These are phyloP conservation scores for Rhizopus delemar DNA, from an alignment of 371 early-diverging fungal genomes.

Conservation along the genomic window DNA sequence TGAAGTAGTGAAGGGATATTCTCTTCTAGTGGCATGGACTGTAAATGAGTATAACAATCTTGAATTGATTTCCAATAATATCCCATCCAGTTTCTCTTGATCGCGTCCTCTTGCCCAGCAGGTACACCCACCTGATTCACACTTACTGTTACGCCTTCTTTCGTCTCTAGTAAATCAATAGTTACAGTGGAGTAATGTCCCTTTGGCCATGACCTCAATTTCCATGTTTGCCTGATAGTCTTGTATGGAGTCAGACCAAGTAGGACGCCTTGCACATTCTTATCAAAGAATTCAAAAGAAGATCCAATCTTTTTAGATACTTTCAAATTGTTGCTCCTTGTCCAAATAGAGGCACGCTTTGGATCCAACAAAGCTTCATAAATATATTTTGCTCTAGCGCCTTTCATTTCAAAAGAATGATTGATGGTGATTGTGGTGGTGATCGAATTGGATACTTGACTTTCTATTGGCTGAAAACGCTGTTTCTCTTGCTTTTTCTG, in stretches of 20 bases:
- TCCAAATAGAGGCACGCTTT: conserved; percentile 77
- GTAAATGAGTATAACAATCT: conserved; percentile 13
- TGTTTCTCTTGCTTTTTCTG: too few relatives aligned
- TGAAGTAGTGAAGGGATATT: background rate
- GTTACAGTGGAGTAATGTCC: conserved; percentile 84
- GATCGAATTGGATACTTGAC: conserved; percentile 19
- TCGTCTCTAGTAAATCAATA: conserved; percentile 69
- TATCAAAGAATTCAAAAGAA: conserved; percentile 78
- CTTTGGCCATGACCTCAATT: conserved; percentile 81
- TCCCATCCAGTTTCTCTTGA: conserved; percentile 82
- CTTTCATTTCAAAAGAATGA: conserved; percentile 79
- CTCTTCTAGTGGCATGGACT: conserved; percentile 7
- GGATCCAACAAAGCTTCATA: conserved; percentile 78
- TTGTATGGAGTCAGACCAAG: conserved; percentile 56
- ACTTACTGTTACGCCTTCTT: conserved; percentile 65
- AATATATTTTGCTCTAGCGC: conserved; percentile 76
- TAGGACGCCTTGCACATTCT: conserved; percentile 83
- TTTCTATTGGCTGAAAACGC: background rate
- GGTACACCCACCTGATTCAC: conserved; percentile 87
- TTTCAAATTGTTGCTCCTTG: conserved; percentile 61
- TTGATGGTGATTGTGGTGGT: conserved; percentile 64
- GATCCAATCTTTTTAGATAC: conserved; percentile 58
- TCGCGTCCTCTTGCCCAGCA: conserved; percentile 79
- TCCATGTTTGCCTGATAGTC: conserved; percentile 84
- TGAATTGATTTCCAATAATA: conserved; percentile 95